phyloP scores from a whole-genome alignment of 257 asterid genomes.

The Solanum etuberosum region DNA sequence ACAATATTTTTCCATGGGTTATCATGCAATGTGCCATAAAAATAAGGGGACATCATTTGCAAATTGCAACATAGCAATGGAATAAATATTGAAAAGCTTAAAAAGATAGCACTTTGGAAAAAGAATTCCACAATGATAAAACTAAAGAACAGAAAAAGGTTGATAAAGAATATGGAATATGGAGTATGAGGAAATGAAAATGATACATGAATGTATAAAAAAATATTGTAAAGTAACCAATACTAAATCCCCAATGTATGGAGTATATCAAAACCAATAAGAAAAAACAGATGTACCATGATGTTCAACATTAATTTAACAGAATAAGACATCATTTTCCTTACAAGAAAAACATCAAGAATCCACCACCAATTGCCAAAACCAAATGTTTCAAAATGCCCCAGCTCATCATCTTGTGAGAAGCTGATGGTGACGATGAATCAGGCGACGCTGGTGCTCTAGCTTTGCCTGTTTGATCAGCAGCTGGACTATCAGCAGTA shows the following conservation, averaged over 20 bases:
- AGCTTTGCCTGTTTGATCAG: conserved; percentile 10
- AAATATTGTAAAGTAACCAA: background rate
- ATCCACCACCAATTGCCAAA: conserved; percentile 25
- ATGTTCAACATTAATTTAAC: background rate
- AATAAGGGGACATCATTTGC: background rate
- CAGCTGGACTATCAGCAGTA: conserved; percentile 46
- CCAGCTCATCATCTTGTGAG: conserved; percentile 17
- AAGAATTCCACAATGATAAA: background rate
- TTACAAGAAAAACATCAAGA: conserved; percentile 1
- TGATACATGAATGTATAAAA: background rate
- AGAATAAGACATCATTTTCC: background rate
- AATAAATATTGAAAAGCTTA: background rate
- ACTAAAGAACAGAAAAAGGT: background rate
- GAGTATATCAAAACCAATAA: background rate
- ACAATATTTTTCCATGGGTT: background rate
- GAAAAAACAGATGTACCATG: background rate
- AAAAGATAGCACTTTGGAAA: background rate
- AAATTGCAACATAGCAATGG: background rate
- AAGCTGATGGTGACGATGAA: conserved; percentile 29
- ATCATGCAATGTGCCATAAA: background rate
- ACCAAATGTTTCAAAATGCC: conserved; percentile 14
- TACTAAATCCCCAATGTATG: background rate
- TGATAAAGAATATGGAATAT: background rate
- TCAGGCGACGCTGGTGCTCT: conserved; percentile 17
- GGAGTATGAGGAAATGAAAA: background rate